These are phyloP conservation scores for Paecilomyces formosus DNA, from an alignment of 2,329 filamentous ascomycete species.

Conservation along the genomic window DNA sequence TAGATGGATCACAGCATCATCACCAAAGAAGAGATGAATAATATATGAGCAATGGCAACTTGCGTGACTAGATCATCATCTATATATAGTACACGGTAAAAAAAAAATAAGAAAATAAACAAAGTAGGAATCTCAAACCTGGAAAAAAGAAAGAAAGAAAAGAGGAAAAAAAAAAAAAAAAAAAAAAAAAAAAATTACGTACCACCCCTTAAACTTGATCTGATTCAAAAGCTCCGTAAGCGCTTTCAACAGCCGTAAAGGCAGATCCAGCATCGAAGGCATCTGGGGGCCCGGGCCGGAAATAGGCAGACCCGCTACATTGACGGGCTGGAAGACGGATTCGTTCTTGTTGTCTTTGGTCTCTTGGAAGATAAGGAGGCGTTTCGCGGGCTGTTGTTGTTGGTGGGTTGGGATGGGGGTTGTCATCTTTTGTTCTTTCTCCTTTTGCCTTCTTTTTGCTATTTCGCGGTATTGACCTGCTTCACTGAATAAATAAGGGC, in stretches of 20 bases:
- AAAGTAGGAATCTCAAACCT: too few relatives aligned
- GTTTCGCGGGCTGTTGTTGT: slow-evolving; percentile 5
- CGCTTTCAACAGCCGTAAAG: slow-evolving; percentile 23
- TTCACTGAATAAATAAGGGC: too few relatives aligned
- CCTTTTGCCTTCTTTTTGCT: neutral
- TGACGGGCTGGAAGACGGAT: slow-evolving; percentile 25
- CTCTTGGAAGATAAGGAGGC: slow-evolving; percentile 32
- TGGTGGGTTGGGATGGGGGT: slow-evolving; percentile 7
- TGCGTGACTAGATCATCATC: too few relatives aligned
- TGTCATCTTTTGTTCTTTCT: slow-evolving; percentile 4
- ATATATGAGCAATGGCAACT: too few relatives aligned
- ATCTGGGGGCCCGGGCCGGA: slow-evolving; percentile 24
- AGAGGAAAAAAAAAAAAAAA: slow-evolving; percentile 1
- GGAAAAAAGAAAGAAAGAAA: too few relatives aligned
- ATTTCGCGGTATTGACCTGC: neutral
- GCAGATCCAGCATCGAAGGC: slow-evolving; percentile 27
- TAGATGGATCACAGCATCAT: too few relatives aligned
- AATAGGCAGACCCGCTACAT: slow-evolving; percentile 29
- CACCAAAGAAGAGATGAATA: too few relatives aligned
- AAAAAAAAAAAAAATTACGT: neutral
- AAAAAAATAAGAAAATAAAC: neutral
- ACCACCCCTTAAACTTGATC: slow-evolving; percentile 32
- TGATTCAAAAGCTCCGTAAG: slow-evolving; percentile 34
- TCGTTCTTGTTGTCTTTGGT: slow-evolving; percentile 23
- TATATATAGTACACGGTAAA: too few relatives aligned